Base-by-base conservation (phyloP, 805 yeast genomes). In the Clavispora carvajalis region DNA sequence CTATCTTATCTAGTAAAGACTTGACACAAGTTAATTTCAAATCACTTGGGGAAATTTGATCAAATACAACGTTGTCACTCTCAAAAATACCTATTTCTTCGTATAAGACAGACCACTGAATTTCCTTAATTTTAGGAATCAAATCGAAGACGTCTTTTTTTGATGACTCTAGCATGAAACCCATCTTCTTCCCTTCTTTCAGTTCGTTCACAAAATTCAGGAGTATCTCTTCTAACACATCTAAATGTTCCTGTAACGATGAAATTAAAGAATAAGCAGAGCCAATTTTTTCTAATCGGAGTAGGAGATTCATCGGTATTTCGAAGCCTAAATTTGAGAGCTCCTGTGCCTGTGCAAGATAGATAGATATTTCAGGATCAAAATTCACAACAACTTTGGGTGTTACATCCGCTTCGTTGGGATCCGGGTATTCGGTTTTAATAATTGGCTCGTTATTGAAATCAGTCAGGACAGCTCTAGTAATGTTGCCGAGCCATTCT, bases 191-290 rank as follows among this genome's bases (percentile, higher is more conserved):
- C 0, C 76, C 64, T 5, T 59, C 52, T 0, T 58, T 66, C n/a
- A 69, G 50, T 0, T 53, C 49, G 0, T 37, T 26, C 22, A 58
- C 50, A 6, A 55, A 58, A 4, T 28, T 25, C 2, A 40, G 18
- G 12, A 66, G 43, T 0, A 68, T 44, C 2, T 56, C 46, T 36
- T 64, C 55, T 38, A 80, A 63, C 1, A 70, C 59, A 7, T 57
- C 54, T 3, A 82, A 38, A 7, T 77, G 70, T 42, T 84, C 90
- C 5, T 60, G 55, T 7, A 87, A 45, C 8, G 72, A 63, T 4
- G 71, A 60, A 0, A 85, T 82, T 46, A 72, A 71, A 0, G 90
- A 87, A 37, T 79, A 73, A 0, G 83, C 52, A 22, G 68, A 62
- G 40, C 74, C 67, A 2, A 80, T 65, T 22, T 68, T 72, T 33